Base-by-base conservation (phyloP, 768 basidiomycete species). In the Tricholoma saponaceum region DNA sequence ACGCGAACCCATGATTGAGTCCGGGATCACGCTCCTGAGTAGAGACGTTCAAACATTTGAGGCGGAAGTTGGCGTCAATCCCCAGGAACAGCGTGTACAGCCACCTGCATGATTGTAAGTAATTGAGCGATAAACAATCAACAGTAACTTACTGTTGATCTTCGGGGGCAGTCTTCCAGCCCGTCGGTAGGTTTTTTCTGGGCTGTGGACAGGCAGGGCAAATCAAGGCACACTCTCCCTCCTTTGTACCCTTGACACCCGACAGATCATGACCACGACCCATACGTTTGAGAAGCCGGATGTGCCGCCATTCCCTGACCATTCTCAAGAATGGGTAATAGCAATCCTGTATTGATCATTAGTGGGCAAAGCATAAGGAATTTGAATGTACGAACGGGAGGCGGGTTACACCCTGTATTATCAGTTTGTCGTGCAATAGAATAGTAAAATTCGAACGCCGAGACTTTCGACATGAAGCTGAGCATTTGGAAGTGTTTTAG, bases 11-110 rank as follows among this genome's bases (percentile, higher is more conserved):
- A n/a, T n/a, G n/a, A n/a, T n/a, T n/a, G n/a, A n/a, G n/a, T n/a
- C n/a, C n/a, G n/a, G 62, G 65, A 32, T 66, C 62, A 5, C 55
- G 54, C 32, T 50, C 62, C 22, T 61, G 58, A 22, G 51, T 54
- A 2, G 60, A 66, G 0, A 58, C 54, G 12, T 61, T 71, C 51
- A 59, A 54, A 3, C 59, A 60, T 47, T 60, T 62, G 12, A 69
- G 44, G 8, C 58, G 55, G 46, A 69, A 68, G 32, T 69, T 69
- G 43, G n/a, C n/a, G n/a, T n/a, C n/a, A n/a, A n/a, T n/a, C n/a
- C n/a, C n/a, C n/a, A n/a, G n/a, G n/a, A n/a, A n/a, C n/a, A n/a
- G n/a, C n/a, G n/a, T n/a, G n/a, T n/a, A n/a, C n/a, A n/a, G n/a
- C n/a, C n/a, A n/a, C 39, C 56, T 55, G 16, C 10, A 9, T 8